phyloP scores from a whole-genome alignment of 768 basidiomycete species.

The Termitomyces sp. region DNA sequence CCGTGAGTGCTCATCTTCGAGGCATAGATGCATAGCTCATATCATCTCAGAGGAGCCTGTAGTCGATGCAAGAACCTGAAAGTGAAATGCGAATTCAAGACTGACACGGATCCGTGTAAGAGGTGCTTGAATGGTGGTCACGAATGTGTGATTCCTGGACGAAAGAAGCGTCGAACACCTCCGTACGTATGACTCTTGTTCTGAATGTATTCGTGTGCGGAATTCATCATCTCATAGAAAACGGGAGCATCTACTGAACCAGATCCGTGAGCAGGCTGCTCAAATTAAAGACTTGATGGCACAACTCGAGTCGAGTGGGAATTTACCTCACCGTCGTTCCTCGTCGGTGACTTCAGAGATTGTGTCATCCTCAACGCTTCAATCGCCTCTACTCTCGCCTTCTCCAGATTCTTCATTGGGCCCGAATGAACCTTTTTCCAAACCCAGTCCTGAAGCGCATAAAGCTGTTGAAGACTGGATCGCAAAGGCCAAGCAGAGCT shows the following conservation, averaged over 20 bases:
- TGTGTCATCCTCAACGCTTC: constrained; percentile 22
- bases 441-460: constrained; percentile 31
- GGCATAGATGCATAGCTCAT: constrained; percentile 2
- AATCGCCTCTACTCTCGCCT: constrained; percentile 34
- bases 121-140: constrained; percentile 67
- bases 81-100: constrained; percentile 74
- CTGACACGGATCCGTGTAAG: constrained; percentile 69
- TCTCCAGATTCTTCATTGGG: constrained; percentile 25
- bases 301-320: constrained; percentile 49
- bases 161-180: constrained; percentile 73
- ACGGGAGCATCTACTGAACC: constrained; percentile 71
- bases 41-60: constrained; percentile 47
- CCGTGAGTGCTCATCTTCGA: constrained; percentile 27
- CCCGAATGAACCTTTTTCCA: constrained; percentile 17
- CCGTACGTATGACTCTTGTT: constrained; percentile 44
- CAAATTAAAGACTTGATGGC: constrained; percentile 70
- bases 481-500: constrained; percentile 61
- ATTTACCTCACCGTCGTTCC: constrained; percentile 12
- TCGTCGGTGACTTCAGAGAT: constrained; percentile 19
- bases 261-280: constrained; percentile 70
- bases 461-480: constrained; percentile 76
- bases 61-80: constrained; percentile 62
- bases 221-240: constrained; percentile 38
- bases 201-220: background rate
- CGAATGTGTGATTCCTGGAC: constrained; percentile 78